Evolutionary conservation across 202 grass and related monocot genomes (phyloP).

Genomic region (Saccharum hybrid): DNA sequence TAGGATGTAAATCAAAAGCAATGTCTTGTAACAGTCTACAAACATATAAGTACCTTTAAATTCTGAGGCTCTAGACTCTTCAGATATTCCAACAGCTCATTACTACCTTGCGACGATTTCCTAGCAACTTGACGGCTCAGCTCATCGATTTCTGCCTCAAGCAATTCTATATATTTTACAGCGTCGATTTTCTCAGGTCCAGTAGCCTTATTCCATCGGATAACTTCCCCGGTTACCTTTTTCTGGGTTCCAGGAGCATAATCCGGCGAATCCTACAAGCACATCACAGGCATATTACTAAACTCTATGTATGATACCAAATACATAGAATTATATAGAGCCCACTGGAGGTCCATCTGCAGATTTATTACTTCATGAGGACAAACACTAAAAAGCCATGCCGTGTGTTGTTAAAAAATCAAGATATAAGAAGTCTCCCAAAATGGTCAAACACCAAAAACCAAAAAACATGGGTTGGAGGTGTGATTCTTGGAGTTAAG

Average conservation of each 20-base stretch:
- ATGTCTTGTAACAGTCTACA: background rate
- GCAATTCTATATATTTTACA: conserved; percentile 85
- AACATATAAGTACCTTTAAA: conserved; percentile 66
- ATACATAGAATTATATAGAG: background rate
- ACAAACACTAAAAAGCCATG: background rate
- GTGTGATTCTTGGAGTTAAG: conserved; percentile 9
- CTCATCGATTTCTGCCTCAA: conserved; percentile 91
- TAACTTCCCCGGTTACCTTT: conserved; percentile 91
- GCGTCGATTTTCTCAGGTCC: conserved; percentile 91
- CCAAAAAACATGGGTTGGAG: background rate
- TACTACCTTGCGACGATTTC: conserved; percentile 67
- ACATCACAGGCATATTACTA: conserved; percentile 32
- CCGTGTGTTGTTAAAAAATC: background rate
- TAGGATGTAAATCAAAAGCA: background rate
- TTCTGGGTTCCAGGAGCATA: conserved; percentile 91
- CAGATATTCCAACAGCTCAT: conserved; percentile 86
- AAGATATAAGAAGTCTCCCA: background rate
- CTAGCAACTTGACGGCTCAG: conserved; percentile 70
- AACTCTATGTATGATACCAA: conserved; percentile 11
- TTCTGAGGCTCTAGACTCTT: conserved; percentile 93
- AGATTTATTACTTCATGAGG: conserved; percentile 2
- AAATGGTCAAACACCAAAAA: conserved; percentile 12
- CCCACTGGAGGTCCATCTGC: background rate
- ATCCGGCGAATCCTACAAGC: conserved; percentile 65
- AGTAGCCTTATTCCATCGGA: conserved; percentile 84